Percentiles rank a stretch among this genome's conserved stretches.
Evolutionary conservation across 2,329 filamentous ascomycete genomes (phyloP).

Genomic region (Xylaria arbuscula): DNA sequence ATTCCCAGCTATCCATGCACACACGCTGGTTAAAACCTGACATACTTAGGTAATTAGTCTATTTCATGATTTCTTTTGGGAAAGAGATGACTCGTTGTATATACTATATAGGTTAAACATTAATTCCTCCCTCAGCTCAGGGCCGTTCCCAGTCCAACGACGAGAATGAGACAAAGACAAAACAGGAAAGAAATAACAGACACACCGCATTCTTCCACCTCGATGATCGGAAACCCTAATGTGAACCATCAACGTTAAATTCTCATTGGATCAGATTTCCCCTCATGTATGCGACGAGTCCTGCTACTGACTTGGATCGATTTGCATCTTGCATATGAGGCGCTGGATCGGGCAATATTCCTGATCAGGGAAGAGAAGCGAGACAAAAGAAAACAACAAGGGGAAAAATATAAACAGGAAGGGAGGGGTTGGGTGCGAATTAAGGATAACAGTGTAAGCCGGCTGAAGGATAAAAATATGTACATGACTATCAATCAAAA

Average conservation of each 20-base stretch:
- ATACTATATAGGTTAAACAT: not conserved
- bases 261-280: slow-evolving; percentile 8
- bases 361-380: too few species aligned
- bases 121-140: not conserved
- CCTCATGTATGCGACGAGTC: not conserved
- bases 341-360: too few species aligned
- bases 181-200: not conserved
- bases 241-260: not conserved
- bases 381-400: not conserved
- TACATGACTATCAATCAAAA: too few species aligned
- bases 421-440: too few species aligned
- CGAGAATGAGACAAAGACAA: slow-evolving; percentile 21
- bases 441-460: too few species aligned
- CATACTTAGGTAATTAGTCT: not conserved
- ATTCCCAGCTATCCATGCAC: not conserved
- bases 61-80: slow-evolving; percentile 28
- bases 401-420: not conserved
- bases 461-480: too few species aligned
- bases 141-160: too few species aligned
- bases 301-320: not conserved
- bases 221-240: not conserved
- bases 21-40: not conserved
- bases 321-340: too few species aligned
- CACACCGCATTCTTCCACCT: slow-evolving; percentile 3
- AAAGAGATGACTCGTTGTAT: slow-evolving; percentile 8